phyloP scores from a whole-genome alignment of 306 rosid genomes.

The Bauhinia variegata region DNA sequence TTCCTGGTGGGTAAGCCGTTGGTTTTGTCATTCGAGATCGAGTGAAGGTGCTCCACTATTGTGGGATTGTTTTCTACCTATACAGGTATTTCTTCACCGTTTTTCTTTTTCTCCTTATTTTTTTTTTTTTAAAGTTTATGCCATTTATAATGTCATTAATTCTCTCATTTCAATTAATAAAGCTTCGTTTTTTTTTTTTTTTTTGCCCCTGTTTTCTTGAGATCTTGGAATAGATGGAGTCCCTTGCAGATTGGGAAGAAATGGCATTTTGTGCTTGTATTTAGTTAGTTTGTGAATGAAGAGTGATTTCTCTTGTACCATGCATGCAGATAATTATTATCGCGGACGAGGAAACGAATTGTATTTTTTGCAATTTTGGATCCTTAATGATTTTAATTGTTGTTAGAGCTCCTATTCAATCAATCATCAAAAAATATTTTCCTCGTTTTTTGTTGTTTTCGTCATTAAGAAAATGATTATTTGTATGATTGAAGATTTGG shows the following conservation, averaged over 20 bases:
- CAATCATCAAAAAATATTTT: background rate
- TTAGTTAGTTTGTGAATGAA: background rate
- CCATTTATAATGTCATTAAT: background rate
- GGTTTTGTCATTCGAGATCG: background rate
- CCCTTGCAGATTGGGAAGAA: constrained; percentile 25
- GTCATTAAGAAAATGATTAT: background rate
- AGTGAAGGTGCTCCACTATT: constrained; percentile 5
- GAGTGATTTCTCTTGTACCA: background rate
- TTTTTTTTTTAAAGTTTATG: background rate
- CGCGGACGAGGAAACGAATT: too few species aligned
- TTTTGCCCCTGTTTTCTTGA: constrained; percentile 9
- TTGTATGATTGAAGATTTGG: constrained; percentile 15
- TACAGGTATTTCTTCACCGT: background rate
- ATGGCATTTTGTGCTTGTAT: background rate
- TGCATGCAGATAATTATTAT: constrained; percentile 14
- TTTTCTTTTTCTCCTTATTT: background rate
- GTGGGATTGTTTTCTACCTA: constrained; percentile 23
- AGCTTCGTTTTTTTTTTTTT: background rate
- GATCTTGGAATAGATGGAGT: background rate
- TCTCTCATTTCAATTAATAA: background rate
- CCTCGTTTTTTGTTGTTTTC: background rate
- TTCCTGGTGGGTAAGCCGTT: background rate
- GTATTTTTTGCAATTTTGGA: background rate
- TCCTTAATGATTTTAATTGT: background rate
- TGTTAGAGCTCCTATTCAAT: constrained; percentile 1